These are phyloP conservation scores for Perkinsus marinus DNA, from an alignment of 169 alveolate species.

Conservation along the genomic window DNA sequence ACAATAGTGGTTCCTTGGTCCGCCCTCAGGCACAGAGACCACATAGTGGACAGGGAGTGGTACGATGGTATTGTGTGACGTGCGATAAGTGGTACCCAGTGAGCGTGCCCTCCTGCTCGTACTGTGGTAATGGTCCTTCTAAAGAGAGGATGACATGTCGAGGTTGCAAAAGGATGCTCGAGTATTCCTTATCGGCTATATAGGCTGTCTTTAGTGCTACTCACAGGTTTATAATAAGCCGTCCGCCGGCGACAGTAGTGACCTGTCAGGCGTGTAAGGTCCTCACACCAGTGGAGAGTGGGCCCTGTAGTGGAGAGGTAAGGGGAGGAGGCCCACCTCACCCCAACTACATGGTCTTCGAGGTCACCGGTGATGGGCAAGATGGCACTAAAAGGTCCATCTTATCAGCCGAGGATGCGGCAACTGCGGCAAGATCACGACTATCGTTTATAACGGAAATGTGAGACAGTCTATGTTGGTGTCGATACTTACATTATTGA, in stretches of 20 bases:
- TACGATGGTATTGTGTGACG: not conserved
- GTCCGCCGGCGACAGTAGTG: not conserved
- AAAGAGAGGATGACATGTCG: not conserved
- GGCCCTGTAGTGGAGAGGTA: not conserved
- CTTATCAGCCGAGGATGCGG: not conserved
- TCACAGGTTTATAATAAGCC: not conserved
- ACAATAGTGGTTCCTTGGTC: no score
- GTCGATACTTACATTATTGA: not conserved
- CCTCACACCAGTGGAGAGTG: not conserved
- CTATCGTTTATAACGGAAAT: not conserved
- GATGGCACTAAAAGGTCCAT: not conserved
- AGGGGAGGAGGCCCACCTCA: not conserved
- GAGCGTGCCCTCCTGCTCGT: not conserved
- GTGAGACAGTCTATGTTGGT: not conserved
- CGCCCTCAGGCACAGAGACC: not conserved
- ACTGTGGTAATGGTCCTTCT: not conserved
- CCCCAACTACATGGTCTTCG: not conserved
- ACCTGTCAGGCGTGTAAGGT: not conserved
- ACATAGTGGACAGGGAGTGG: no score
- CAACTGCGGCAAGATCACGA: not conserved
- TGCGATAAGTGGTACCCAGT: not conserved
- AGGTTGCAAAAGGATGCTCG: not conserved
- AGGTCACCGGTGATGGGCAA: not conserved
- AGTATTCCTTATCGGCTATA: not conserved
- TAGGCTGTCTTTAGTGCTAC: not conserved